Conservation (phyloP, 2,329 filamentous ascomycete genomes). For the Scopulariopsis brevicaulis region DNA sequence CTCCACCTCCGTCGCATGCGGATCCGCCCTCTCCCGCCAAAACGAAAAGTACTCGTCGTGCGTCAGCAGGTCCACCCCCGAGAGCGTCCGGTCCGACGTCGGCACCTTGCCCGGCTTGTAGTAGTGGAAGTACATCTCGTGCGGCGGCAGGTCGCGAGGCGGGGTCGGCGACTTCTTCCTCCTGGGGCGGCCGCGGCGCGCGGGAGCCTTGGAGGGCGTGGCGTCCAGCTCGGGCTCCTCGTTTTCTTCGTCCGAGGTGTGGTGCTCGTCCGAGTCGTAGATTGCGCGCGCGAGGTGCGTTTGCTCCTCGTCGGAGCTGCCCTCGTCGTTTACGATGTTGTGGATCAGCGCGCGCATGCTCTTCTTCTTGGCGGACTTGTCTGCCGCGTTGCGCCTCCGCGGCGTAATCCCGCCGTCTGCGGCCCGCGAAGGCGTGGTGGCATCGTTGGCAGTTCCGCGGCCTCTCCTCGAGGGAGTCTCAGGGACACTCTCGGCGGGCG, state of each 20-base stretch:
- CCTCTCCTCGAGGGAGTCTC: conserved; percentile 1
- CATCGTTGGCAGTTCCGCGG: conserved; percentile 5
- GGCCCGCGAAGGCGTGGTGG: conserved; percentile 12
- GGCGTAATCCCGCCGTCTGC: conserved; percentile 39
- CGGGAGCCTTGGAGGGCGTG: conserved; percentile 35
- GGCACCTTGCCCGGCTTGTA: conserved; percentile 72
- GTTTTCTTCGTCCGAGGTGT: conserved; percentile 9
- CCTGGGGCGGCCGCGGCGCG: conserved; percentile 24
- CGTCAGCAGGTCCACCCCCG: conserved; percentile 63
- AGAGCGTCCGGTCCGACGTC: conserved; percentile 78
- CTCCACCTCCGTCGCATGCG: conserved; percentile 57
- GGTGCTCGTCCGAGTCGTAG: conserved; percentile 24
- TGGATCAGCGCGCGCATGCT: conserved; percentile 69
- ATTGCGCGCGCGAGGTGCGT: conserved; percentile 61
- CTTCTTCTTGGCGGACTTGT: conserved; percentile 79
- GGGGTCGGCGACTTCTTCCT: conserved; percentile 65
- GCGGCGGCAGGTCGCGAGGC: conserved; percentile 69
- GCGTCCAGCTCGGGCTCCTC: conserved; percentile 19
- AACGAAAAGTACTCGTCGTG: conserved; percentile 82
- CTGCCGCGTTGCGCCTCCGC: conserved; percentile 56
- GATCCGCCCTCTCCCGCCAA: conserved; percentile 52
- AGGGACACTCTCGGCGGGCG: conserved; percentile 17
- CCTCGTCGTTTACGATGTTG: conserved; percentile 50
- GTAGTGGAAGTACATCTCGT: conserved; percentile 90
- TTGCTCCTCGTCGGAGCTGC: conserved; percentile 62